Conservation (phyloP, 2,329 filamentous ascomycete genomes). For the Alternaria sp. region DNA sequence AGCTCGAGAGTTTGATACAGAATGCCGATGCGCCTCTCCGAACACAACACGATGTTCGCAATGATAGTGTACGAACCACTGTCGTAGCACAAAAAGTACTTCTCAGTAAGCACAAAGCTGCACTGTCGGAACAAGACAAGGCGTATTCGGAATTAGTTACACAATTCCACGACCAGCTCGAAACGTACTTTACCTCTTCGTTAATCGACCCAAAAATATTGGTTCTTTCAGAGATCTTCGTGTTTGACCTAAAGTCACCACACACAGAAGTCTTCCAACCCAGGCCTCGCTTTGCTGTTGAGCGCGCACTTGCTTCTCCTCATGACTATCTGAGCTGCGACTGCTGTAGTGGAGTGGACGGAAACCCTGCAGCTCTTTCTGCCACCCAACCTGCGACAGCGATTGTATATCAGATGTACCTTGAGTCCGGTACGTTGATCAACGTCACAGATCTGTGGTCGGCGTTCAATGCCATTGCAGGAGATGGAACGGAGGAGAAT, state of each 20-base stretch:
- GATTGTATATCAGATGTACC: slow-evolving; percentile 80
- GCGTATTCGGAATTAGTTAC: slow-evolving; percentile 74
- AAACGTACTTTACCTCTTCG: slow-evolving; percentile 56
- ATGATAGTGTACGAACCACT: slow-evolving; percentile 76
- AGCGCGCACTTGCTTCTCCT: slow-evolving; percentile 75
- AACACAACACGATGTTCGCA: slow-evolving; percentile 77
- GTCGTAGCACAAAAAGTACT: slow-evolving; percentile 84
- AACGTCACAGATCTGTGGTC: slow-evolving; percentile 84
- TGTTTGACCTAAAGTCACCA: slow-evolving; percentile 76
- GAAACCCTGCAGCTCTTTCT: slow-evolving; percentile 56
- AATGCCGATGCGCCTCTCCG: slow-evolving; percentile 61
- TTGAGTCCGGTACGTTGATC: slow-evolving; percentile 78
- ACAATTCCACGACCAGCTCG: slow-evolving; percentile 61
- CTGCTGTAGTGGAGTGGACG: slow-evolving; percentile 66
- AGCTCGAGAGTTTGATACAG: slow-evolving; percentile 46
- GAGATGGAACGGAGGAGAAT: slow-evolving; percentile 59
- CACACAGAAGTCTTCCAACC: slow-evolving; percentile 79
- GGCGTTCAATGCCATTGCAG: slow-evolving; percentile 74
- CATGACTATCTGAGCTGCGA: slow-evolving; percentile 80
- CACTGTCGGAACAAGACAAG: slow-evolving; percentile 74
- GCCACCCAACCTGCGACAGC: slow-evolving; percentile 74
- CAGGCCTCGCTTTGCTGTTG: slow-evolving; percentile 73
- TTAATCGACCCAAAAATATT: slow-evolving; percentile 62
- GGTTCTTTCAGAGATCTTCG: slow-evolving; percentile 75
- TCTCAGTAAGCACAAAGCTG: slow-evolving; percentile 76